phyloP scores from a whole-genome alignment of 768 basidiomycete genomes.

The Suillus alpinus region DNA sequence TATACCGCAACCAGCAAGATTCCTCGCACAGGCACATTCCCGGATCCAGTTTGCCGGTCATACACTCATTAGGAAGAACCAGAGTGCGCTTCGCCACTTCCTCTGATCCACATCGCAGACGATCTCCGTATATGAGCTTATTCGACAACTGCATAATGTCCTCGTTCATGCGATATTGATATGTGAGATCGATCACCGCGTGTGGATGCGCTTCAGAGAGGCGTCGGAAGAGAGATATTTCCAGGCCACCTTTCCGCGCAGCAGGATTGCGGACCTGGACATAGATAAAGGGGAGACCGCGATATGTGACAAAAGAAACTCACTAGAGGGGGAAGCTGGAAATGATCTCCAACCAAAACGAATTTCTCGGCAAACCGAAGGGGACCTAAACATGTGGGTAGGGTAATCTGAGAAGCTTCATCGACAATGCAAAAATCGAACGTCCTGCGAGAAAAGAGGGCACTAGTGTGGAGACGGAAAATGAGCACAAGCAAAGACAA shows the following conservation, averaged over 20 bases:
- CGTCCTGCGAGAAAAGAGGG: conserved; percentile 76
- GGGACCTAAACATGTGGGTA: conserved; percentile 94
- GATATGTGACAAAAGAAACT: conserved; percentile 14
- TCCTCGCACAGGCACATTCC: conserved; percentile 29
- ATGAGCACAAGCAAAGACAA: conserved; percentile 8
- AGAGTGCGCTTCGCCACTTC: conserved; percentile 62
- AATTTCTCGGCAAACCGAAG: conserved; percentile 88
- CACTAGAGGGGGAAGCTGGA: conserved; percentile 93
- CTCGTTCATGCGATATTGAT: conserved; percentile 96
- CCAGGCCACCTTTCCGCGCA: conserved; percentile 84
- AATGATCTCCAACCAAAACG: conserved; percentile 95
- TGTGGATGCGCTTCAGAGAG: conserved; percentile 86
- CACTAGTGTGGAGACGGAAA: conserved; percentile 41
- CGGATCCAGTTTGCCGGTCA: conserved; percentile 36
- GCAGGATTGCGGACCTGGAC: conserved; percentile 75
- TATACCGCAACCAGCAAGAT: conserved; percentile 68
- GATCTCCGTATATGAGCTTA: conserved; percentile 75
- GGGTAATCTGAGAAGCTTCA: conserved; percentile 95
- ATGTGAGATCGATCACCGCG: conserved; percentile 79
- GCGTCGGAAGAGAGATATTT: conserved; percentile 84
- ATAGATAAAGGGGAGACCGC: neutral
- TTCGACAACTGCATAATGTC: conserved; percentile 95
- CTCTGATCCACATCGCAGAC: conserved; percentile 76
- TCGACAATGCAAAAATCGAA: conserved; percentile 99
- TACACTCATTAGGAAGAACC: conserved; percentile 45